phyloP scores from a whole-genome alignment of 306 rosid species.

The Macrotyloma uniflorum region DNA sequence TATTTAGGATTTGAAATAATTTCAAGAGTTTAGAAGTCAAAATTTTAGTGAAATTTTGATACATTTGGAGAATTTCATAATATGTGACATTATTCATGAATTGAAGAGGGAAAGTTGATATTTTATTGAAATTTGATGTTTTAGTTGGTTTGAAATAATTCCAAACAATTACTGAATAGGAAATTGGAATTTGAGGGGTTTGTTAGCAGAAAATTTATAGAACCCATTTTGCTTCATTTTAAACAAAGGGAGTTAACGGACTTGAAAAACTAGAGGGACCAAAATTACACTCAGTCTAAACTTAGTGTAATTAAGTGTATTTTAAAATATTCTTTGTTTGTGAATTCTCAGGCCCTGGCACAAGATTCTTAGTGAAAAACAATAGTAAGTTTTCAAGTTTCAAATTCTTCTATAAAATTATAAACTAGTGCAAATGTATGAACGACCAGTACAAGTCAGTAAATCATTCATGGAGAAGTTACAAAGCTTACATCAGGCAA shows the following conservation, averaged over 20 bases:
- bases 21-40: not conserved
- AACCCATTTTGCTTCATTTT: not conserved
- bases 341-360: not conserved
- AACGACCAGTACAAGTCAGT: conserved; percentile 18
- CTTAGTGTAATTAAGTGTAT: not conserved
- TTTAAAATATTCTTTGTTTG: not conserved
- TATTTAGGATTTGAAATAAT: not conserved
- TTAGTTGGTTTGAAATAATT: not conserved
- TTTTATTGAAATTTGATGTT: too few species aligned
- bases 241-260: not conserved
- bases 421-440: not conserved
- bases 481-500: not conserved
- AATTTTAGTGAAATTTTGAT: not conserved
- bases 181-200: not conserved
- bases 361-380: not conserved
- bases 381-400: conserved; percentile 13
- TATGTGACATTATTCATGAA: not conserved
- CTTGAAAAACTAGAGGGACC: not conserved
- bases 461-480: conserved; percentile 3
- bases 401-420: conserved; percentile 14
- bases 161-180: not conserved
- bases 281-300: not conserved
- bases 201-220: not conserved
- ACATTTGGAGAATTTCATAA: not conserved
- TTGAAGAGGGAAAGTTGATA: not conserved